Conservation (phyloP, 2,329 filamentous ascomycete species). For the Periconia digitata region DNA sequence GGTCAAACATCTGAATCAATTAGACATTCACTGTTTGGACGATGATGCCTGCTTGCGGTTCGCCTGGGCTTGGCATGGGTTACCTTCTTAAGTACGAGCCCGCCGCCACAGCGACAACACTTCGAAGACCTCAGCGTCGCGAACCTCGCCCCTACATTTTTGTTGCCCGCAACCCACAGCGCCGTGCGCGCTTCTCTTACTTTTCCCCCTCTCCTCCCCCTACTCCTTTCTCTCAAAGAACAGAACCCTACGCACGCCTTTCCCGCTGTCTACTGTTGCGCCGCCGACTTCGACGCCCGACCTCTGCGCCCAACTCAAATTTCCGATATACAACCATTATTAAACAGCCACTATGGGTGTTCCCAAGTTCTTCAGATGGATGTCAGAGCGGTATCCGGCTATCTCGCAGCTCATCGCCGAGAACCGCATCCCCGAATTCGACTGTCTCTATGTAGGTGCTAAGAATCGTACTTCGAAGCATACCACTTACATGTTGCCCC, state of each 20-base stretch:
- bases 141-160: slow-evolving; percentile 30
- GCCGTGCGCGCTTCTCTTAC: slow-evolving; percentile 26
- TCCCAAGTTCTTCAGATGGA: slow-evolving; percentile 97
- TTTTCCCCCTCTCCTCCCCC: slow-evolving; percentile 13
- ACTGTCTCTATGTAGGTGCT: slow-evolving; percentile 82
- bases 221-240: background rate
- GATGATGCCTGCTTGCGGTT: background rate
- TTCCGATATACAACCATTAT: slow-evolving; percentile 13
- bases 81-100: background rate
- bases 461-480: background rate
- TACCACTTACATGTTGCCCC: slow-evolving; percentile 1
- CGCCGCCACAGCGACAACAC: slow-evolving; percentile 13
- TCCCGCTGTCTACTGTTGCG: slow-evolving; percentile 1
- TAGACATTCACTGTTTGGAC: too few relatives aligned
- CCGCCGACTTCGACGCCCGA: slow-evolving; percentile 1
- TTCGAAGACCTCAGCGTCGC: slow-evolving; percentile 45
- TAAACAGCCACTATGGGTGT: slow-evolving; percentile 60
- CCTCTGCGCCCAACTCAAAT: background rate
- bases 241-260: background rate
- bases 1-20: too few relatives aligned
- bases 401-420: slow-evolving; percentile 98
- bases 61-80: background rate
- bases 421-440: slow-evolving; percentile 98
- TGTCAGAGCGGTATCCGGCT: slow-evolving; percentile 97
- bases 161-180: slow-evolving; percentile 15